A percentile compares a stretch with the other conserved stretches of the same genome.
These are phyloP conservation scores for Eucalyptus viminalis DNA, from an alignment of 345 rosid species.

Conservation along the genomic window DNA sequence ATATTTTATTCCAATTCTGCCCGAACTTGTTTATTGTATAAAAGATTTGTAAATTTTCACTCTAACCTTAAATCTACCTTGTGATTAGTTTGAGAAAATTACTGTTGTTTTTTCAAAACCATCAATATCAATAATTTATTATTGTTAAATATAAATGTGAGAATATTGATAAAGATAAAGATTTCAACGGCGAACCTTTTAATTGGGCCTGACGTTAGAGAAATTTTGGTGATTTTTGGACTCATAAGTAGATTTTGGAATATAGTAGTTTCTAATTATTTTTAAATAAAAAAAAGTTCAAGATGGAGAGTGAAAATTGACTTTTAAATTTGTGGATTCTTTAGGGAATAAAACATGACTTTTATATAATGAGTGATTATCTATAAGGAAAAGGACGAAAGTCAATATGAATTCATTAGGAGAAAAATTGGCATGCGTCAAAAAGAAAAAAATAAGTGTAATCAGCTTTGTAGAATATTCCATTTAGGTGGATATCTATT, in stretches of 20 bases:
- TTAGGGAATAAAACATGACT: neutral
- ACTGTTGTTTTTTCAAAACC: neutral
- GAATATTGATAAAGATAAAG: neutral
- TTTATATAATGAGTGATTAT: neutral
- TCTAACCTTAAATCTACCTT: neutral
- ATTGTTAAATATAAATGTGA: neutral
- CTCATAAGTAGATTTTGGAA: accelerated
- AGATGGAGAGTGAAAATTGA: accelerated
- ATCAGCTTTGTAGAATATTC: neutral
- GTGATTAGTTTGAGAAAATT: accelerated
- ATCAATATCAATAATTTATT: accelerated
- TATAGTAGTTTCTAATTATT: neutral
- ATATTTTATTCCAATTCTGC: neutral
- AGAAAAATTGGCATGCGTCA: neutral
- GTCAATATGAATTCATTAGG: neutral
- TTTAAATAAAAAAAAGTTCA: neutral
- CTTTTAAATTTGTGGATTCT: neutral
- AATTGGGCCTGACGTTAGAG: accelerated
- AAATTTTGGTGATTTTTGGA: neutral
- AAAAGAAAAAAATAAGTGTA: neutral
- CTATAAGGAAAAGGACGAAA: neutral
- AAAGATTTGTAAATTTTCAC: neutral
- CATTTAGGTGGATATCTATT: neutral
- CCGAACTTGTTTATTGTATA: neutral
- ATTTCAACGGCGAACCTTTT: neutral